phyloP scores from a whole-genome alignment of 306 rosid species.

The Quillaja saponaria region DNA sequence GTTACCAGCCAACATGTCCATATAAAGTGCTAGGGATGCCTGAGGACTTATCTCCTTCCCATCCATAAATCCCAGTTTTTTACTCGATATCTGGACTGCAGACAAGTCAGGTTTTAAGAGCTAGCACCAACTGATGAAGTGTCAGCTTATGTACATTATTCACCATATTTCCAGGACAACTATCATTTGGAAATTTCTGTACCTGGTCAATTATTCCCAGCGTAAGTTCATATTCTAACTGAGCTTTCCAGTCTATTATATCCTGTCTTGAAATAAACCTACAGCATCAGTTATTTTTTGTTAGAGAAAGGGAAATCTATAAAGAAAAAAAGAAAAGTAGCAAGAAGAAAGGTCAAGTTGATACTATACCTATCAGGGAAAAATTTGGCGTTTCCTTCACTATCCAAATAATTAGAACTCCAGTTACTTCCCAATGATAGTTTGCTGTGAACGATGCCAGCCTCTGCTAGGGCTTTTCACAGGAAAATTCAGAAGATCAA shows the following conservation, averaged over 20 bases:
- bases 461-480: conserved; percentile 83
- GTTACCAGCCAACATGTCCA: conserved; percentile 75
- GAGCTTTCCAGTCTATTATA: conserved; percentile 85
- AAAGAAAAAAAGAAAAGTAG: conserved; percentile 10
- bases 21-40: conserved; percentile 58
- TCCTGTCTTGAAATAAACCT: conserved; percentile 88
- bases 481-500: conserved; percentile 35
- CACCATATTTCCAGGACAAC: not conserved
- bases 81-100: conserved; percentile 95
- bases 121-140: conserved; percentile 43
- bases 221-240: conserved; percentile 65
- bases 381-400: conserved; percentile 40
- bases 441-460: conserved; percentile 83
- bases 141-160: conserved; percentile 23
- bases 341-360: not conserved
- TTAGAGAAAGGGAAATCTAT: conserved; percentile 26
- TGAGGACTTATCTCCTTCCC: conserved; percentile 65
- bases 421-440: conserved; percentile 45
- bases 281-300: conserved; percentile 29
- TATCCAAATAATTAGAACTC: conserved; percentile 33
- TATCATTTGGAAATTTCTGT: conserved; percentile 32
- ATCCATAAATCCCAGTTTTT: conserved; percentile 82
- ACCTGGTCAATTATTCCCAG: conserved; percentile 65
- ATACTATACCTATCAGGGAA: conserved; percentile 67
- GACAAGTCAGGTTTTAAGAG: conserved; percentile 81